These are phyloP conservation scores for Pseudocercospora macadamiae DNA, from an alignment of 2,329 filamentous ascomycete species.

Conservation along the genomic window DNA sequence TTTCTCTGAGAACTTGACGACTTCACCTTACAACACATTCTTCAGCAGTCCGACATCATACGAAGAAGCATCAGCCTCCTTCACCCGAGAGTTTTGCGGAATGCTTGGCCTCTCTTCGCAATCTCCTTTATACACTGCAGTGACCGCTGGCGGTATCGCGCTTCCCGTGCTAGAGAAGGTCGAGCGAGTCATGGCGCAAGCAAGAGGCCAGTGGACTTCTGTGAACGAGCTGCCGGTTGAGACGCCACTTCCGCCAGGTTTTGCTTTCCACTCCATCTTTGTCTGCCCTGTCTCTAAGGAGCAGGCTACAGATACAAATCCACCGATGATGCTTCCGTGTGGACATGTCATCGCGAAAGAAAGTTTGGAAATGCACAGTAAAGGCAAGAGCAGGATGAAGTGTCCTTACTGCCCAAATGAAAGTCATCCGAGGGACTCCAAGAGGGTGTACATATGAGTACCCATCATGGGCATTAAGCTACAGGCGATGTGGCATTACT, in stretches of 20 bases:
- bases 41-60: conserved; percentile 79
- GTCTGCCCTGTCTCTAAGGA: conserved; percentile 97
- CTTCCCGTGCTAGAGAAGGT: conserved; percentile 88
- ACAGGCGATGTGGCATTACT: too few relatives aligned
- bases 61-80: conserved; percentile 80
- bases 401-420: conserved; percentile 95
- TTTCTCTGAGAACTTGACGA: conserved; percentile 71
- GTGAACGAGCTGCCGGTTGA: conserved; percentile 81
- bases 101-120: conserved; percentile 86
- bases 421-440: conserved; percentile 75
- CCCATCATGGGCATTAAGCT: too few relatives aligned
- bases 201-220: conserved; percentile 93
- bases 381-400: conserved; percentile 76
- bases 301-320: conserved; percentile 89
- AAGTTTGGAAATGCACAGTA: conserved; percentile 76
- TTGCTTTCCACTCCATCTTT: conserved; percentile 91
- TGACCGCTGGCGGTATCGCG: conserved; percentile 89
- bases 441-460: conserved; percentile 59
- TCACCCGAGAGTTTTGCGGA: conserved; percentile 82
- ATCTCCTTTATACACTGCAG: conserved; percentile 89
- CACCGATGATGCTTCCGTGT: conserved; percentile 95
- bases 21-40: conserved; percentile 76
- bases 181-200: conserved; percentile 81
- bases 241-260: conserved; percentile 65
- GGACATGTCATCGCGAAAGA: conserved; percentile 92